Base-by-base conservation (phyloP, 176 grass and related monocot species). In the Elaeis guineensis region DNA sequence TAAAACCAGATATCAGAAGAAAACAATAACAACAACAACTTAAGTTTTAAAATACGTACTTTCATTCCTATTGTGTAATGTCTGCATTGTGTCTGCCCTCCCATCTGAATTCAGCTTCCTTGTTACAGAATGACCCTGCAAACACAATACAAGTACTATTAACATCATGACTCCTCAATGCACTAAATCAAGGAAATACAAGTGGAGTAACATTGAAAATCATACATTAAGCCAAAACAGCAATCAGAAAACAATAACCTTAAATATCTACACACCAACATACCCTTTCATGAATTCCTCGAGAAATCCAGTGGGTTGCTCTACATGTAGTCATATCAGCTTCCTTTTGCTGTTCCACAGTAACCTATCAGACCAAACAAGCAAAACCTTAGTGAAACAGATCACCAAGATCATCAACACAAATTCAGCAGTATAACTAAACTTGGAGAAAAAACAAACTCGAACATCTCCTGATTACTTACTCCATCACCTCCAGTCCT, bases 261-360 rank as follows among this genome's bases (percentile, higher is more conserved):
- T 0, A 29, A 29, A 29, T 29, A 29, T 5, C 28, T 29, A 1
- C 5, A 61, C 3, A 17, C 2, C 0, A 35, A 5, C 16, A 19
- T 78, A 89, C 93, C 79, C 91, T 97, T 26, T 91, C 81, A 71
- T 61, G 81, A 57, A 97, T 91, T 58, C 93, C 93, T 17, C 84
- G 73, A 16, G 93, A 89, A 2, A 97, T 55, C 55, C 87, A 75
- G 61, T 91, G 93, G 44, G 75, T 35, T 3, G 87, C 93, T 76
- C 78, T 78, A 55, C 75, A 75, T 25, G 70, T 89, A 0, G 81
- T 78, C 6, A 81, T 85, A 25, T 97, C 92, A 57, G 92, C 92
- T 71, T 97, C 87, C 73, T 77, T 91, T 26, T 75, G 91, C 75
- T 97, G 84, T 75, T 97, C 87, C 29, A 97, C 55, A 48, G 79